Conservation (phyloP, 306 rosid genomes). For the Fragaria iinumae region DNA sequence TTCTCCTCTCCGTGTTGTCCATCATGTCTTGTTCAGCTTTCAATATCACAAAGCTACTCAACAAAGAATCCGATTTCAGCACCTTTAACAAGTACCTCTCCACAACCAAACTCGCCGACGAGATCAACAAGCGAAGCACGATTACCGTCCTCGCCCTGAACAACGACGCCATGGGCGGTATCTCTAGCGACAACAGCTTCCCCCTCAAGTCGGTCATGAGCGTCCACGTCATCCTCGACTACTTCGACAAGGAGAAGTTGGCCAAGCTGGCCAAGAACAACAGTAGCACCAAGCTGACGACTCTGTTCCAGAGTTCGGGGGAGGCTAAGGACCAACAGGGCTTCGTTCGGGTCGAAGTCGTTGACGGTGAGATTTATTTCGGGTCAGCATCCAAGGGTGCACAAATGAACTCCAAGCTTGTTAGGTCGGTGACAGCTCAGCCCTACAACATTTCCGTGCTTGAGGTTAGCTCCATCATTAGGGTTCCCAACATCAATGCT, state of each 20-base stretch:
- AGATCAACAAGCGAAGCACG: constrained; percentile 41
- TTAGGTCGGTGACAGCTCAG: constrained; percentile 27
- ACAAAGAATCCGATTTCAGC: constrained; percentile 29
- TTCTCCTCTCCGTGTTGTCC: constrained; percentile 24
- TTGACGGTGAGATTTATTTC: constrained; percentile 43
- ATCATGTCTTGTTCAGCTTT: constrained; percentile 26
- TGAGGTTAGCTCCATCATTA: constrained; percentile 26
- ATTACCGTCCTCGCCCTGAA: constrained; percentile 51
- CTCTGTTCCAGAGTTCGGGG: constrained; percentile 39
- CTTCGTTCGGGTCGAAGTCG: constrained; percentile 21
- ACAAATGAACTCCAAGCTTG: constrained; percentile 5
- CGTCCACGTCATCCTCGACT: constrained; percentile 37
- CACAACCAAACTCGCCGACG: constrained; percentile 42
- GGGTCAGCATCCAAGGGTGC: constrained; percentile 40
- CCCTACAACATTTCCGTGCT: constrained; percentile 52
- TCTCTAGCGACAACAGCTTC: constrained; percentile 33
- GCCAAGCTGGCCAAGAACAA: not conserved
- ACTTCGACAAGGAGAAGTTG: constrained; percentile 37
- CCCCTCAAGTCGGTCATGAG: constrained; percentile 33
- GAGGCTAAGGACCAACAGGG: constrained; percentile 35
- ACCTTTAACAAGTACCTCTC: constrained; percentile 40
- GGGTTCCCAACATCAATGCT: not conserved
- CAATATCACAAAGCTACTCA: constrained; percentile 40
- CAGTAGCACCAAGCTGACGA: constrained; percentile 21
- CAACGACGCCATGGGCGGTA: constrained; percentile 12